Conservation (phyloP, 2,329 filamentous ascomycete genomes). For the Alternaria sp. region DNA sequence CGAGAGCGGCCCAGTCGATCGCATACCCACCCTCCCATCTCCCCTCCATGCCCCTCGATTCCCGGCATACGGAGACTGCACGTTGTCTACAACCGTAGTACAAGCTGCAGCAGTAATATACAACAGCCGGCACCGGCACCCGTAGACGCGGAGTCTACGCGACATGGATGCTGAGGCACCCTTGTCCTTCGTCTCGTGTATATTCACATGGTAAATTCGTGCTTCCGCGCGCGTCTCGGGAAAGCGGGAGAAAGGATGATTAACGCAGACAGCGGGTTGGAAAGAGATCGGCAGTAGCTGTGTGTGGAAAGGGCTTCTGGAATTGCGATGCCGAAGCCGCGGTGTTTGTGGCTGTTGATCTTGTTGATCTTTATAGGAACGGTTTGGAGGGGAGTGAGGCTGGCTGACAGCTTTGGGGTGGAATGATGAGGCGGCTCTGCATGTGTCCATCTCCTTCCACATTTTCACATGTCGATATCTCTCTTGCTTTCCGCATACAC, state of each 20-base stretch:
- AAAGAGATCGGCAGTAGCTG: neutral
- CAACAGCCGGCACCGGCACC: neutral
- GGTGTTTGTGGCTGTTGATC: neutral
- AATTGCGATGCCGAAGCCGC: neutral
- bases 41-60: neutral
- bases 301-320: neutral
- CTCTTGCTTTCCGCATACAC: neutral
- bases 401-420: neutral
- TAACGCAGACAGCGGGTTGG: neutral
- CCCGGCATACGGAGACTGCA: neutral
- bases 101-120: neutral
- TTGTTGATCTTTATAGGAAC: neutral
- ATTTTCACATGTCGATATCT: neutral
- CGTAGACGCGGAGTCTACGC: neutral
- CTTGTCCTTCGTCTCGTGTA: neutral
- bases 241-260: neutral
- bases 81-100: neutral
- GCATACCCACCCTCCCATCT: neutral
- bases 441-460: neutral
- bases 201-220: neutral
- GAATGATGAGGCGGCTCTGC: neutral
- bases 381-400: neutral
- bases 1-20: neutral
- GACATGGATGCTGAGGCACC: neutral
- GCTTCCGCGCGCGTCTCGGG: neutral